phyloP scores from a whole-genome alignment of 768 basidiomycete species.

The Mycena leptocephala region DNA sequence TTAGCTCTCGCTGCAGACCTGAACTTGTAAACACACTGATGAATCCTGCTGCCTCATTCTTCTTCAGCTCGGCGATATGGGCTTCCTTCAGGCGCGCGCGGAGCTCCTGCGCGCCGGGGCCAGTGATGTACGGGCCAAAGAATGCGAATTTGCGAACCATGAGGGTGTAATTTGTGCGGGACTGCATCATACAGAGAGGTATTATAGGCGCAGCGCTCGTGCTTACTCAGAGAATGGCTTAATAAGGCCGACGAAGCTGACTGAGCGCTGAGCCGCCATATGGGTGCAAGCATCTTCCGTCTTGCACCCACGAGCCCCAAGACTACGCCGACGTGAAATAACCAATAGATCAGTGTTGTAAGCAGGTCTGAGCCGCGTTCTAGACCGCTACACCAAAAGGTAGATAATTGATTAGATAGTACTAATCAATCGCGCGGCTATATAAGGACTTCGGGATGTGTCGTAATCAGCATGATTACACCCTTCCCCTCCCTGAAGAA shows the following conservation, averaged over 20 bases:
- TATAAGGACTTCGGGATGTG: too few species aligned
- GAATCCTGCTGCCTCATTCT: not conserved
- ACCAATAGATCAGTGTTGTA: too few species aligned
- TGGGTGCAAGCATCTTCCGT: too few species aligned
- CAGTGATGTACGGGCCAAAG: conserved; percentile 32
- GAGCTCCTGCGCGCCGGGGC: conserved; percentile 1
- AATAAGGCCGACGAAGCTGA: not conserved
- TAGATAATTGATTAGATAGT: too few species aligned
- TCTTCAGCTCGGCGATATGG: conserved; percentile 7
- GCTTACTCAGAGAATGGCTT: not conserved
- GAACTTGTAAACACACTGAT: conserved; percentile 8
- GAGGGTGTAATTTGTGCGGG: not conserved
- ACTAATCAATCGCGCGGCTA: too few species aligned
- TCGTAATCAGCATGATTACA: too few species aligned
- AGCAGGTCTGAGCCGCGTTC: too few species aligned
- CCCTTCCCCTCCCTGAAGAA: too few species aligned
- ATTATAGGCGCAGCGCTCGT: not conserved
- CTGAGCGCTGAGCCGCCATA: not conserved
- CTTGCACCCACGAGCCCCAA: too few species aligned
- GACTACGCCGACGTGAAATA: too few species aligned
- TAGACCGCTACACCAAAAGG: too few species aligned
- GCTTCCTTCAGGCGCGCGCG: not conserved
- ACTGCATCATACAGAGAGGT: not conserved
- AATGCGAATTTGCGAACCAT: conserved; percentile 31
- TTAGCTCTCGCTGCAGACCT: not conserved